Evolutionary conservation across 2,329 filamentous ascomycete species (phyloP).

Genomic region (Pseudogymnoascus sp.): DNA sequence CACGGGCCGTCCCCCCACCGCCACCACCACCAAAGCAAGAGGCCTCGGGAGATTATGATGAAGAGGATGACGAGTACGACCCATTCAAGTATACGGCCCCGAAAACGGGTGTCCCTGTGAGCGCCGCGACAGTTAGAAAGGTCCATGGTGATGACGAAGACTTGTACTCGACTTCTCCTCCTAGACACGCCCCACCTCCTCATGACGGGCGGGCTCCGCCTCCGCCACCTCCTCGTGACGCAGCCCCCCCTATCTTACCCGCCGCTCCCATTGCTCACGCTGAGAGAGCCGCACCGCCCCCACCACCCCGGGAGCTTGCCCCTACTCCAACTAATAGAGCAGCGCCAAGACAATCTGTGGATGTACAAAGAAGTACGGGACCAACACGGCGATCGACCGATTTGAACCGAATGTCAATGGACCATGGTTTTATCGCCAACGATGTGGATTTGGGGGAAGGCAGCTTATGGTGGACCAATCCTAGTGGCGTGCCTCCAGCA

Average conservation of each 20-base stretch:
- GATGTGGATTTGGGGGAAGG: constrained; percentile 73
- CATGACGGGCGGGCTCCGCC: constrained; percentile 38
- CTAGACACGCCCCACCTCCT: constrained; percentile 27
- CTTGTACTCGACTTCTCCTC: constrained; percentile 31
- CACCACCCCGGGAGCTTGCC: constrained; percentile 29
- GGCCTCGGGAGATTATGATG: constrained; percentile 41
- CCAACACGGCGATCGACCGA: constrained; percentile 57
- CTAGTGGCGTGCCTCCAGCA: constrained; percentile 70
- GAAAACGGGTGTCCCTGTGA: constrained; percentile 21
- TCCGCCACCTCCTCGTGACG: constrained; percentile 43
- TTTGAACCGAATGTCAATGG: constrained; percentile 63
- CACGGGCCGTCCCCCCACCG: constrained; percentile 64
- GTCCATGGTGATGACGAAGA: constrained; percentile 27
- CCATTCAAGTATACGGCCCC: constrained; percentile 51
- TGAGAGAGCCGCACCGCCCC: constrained; percentile 28
- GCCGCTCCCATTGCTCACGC: constrained; percentile 18
- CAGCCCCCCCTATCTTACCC: constrained; percentile 34
- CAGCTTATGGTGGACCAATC: constrained; percentile 82
- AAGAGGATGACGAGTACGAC: constrained; percentile 68
- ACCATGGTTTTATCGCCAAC: constrained; percentile 78
- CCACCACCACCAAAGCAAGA: constrained; percentile 42
- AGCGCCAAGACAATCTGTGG: constrained; percentile 54
- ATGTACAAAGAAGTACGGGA: constrained; percentile 50
- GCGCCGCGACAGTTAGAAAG: constrained; percentile 19
- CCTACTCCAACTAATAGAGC: constrained; percentile 26